These are phyloP conservation scores for Pseudofabraea citricarpa DNA, from an alignment of 2,329 filamentous ascomycete species.

Conservation along the genomic window DNA sequence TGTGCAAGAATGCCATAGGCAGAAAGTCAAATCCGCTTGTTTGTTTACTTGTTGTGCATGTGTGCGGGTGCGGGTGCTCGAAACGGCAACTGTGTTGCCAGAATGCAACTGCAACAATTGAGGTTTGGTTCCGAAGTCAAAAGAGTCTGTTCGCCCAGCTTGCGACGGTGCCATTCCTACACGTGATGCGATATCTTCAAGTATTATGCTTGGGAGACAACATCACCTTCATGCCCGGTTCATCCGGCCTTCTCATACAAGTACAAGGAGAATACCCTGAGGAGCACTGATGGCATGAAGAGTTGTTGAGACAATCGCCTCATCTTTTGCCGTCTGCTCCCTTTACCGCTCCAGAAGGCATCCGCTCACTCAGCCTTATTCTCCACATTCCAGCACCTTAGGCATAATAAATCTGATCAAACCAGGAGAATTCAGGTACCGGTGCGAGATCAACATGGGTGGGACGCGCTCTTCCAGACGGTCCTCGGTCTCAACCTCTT, in stretches of 20 bases:
- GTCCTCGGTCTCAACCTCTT: constrained; percentile 1
- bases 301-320: constrained; percentile 1
- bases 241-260: constrained; percentile 2
- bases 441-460: not conserved
- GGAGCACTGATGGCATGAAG: no score
- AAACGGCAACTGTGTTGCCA: not conserved
- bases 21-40: no score
- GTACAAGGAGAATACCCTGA: constrained; percentile 2
- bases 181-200: not conserved
- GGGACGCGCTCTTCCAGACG: not conserved
- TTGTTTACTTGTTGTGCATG: no score
- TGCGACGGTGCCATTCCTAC: not conserved
- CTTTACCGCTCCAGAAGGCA: not conserved
- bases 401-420: no score
- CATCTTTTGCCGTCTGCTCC: not conserved
- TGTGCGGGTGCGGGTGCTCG: no score
- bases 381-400: no score
- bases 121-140: not conserved
- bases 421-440: no score
- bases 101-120: not conserved
- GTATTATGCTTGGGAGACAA: not conserved
- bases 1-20: no score
- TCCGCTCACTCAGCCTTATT: no score
- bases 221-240: not conserved
- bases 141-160: not conserved